Evolutionary conservation across 176 grass and related monocot genomes (phyloP), one percentile per base, ranked within the genome.

Genomic region (Aegilops bicornis): DNA sequence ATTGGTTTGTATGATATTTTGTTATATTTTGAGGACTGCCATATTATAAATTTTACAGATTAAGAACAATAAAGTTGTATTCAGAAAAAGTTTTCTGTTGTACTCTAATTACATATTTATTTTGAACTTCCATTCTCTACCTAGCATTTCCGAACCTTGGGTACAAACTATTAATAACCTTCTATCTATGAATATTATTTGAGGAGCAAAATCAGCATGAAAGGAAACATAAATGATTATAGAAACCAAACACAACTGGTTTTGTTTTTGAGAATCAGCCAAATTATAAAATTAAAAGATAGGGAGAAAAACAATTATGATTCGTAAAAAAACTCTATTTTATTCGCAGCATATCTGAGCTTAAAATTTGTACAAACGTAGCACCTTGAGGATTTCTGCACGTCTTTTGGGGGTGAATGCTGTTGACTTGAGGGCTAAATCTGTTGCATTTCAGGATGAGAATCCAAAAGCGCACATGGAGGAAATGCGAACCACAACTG

Each of bases 371-470:
- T 32, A 22, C 5, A 14, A 6, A 45, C 15, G 11, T 45, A 23
- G 8, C 20, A 23, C 71, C 40, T 74, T 8, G 40, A 74, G 71
- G 71, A 47, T 24, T 47, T 39, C 29, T n/a, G 12, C 68, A 40
- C 11, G 1, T 42, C 40, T 58, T 80, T 61, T 48, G 40, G 13
- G 58, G 42, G 15, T 20, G n/a, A 42, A 12, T 66, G 11, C 4
- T 76, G 20, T 36, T 66, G 27, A 52, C 77, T 56, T 78, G 10
- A 39, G 20, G 43, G 61, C 78, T 82, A 35, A 74, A 54, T 17
- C 6, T 84, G 29, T 66, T 65, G 31, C 43, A 42, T 81, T 92
- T 81, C 78, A 98, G 93, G 86, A 87, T 78, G 76, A 76, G 78
- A 83, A 87, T 85, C 45, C 22, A 67, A 76, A 84, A 76, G 67